Conservation (phyloP, 495 filamentous ascomycete species). For the Daldinia decipiens region DNA sequence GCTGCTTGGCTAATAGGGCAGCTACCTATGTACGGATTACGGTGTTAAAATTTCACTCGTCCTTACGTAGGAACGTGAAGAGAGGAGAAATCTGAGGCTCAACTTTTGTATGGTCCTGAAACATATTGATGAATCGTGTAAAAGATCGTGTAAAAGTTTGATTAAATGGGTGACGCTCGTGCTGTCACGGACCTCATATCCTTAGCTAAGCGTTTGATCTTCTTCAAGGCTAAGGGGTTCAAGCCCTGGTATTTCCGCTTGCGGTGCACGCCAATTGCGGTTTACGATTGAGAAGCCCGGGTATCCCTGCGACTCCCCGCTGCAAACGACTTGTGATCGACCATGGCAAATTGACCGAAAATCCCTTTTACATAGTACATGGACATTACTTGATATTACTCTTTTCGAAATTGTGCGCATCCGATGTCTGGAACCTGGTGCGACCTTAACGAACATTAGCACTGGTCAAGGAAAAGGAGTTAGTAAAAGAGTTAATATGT, state of each 20-base stretch:
- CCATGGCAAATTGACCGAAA: constrained; percentile 36
- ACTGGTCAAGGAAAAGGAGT: neutral
- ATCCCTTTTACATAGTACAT: constrained; percentile 31
- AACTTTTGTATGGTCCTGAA: constrained; percentile 28
- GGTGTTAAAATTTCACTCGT: no score
- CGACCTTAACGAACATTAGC: constrained; percentile 1
- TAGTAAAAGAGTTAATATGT: no score
- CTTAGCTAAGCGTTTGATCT: constrained; percentile 45
- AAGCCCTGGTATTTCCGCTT: constrained; percentile 43
- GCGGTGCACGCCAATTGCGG: constrained; percentile 39
- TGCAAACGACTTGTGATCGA: constrained; percentile 37
- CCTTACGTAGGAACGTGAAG: neutral
- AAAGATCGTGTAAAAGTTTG: constrained; percentile 37
- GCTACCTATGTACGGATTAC: no score
- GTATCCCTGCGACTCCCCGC: constrained; percentile 31
- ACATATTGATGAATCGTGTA: constrained; percentile 35
- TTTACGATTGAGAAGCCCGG: constrained; percentile 34
- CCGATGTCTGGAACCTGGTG: constrained; percentile 23
- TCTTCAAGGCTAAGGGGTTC: constrained; percentile 34
- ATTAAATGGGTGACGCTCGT: constrained; percentile 39
- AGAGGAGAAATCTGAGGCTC: constrained; percentile 38
- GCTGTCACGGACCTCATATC: constrained; percentile 35
- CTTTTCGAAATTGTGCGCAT: constrained; percentile 24
- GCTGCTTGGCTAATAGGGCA: neutral
- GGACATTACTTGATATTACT: constrained; percentile 23